These are phyloP conservation scores for Xylaria venustula DNA, from an alignment of 495 filamentous ascomycete genomes.

Conservation along the genomic window DNA sequence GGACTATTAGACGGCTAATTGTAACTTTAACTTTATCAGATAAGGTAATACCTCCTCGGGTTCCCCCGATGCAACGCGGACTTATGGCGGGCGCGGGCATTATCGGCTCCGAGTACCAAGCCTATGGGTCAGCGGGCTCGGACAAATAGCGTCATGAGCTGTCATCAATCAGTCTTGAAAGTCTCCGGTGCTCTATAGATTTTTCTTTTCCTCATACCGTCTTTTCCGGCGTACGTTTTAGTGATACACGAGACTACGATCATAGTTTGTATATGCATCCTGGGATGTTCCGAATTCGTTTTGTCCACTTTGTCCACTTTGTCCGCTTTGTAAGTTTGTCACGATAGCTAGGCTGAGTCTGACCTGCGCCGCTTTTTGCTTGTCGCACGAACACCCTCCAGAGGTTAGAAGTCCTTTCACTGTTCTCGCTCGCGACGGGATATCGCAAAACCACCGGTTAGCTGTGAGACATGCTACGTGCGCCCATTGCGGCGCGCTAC, in stretches of 20 bases:
- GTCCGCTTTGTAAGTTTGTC: no score
- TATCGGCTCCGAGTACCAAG: constrained; percentile 11
- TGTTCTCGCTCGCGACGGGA: not conserved
- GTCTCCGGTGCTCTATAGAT: not conserved
- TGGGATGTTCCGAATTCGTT: not conserved
- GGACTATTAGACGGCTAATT: no score
- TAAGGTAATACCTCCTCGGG: no score
- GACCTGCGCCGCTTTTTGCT: no score
- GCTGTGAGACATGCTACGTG: constrained; percentile 26
- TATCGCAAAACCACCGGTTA: not conserved
- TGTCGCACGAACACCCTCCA: no score
- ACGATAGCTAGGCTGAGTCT: not conserved
- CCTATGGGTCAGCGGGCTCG: constrained; percentile 1
- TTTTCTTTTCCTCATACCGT: not conserved
- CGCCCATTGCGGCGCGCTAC: constrained; percentile 20
- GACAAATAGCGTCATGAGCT: constrained; percentile 5
- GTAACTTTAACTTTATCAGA: no score
- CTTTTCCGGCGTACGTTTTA: not conserved
- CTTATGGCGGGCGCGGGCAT: constrained; percentile 10
- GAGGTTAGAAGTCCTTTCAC: constrained; percentile 2
- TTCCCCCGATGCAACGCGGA: not conserved
- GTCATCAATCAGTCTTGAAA: not conserved
- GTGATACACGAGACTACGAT: not conserved
- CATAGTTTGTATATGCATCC: not conserved
- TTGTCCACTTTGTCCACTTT: not conserved